Evolutionary conservation across 208 protist species (phyloP).

Genomic region (Trichomonas gallinae): DNA sequence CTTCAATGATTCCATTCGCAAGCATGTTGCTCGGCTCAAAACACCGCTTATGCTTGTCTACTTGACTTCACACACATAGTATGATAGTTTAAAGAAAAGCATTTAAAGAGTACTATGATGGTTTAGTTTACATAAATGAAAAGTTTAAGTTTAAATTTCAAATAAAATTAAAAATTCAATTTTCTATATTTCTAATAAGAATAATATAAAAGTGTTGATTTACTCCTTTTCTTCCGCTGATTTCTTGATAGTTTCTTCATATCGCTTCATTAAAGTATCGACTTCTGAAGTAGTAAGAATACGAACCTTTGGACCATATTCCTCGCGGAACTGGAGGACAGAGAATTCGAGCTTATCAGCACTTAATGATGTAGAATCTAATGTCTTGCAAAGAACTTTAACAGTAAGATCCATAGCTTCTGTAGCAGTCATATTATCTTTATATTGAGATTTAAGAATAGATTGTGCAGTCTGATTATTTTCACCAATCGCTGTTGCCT

Average conservation of each 20-base stretch:
- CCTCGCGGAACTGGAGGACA: neutral
- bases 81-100: no score
- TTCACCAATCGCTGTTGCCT: slow-evolving; percentile 86
- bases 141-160: no score
- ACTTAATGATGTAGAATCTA: slow-evolving; percentile 74
- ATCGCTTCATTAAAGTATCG: neutral
- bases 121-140: no score
- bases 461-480: slow-evolving; percentile 84
- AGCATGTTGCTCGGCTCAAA: no score
- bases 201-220: neutral
- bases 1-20: no score
- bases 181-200: no score
- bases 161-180: no score
- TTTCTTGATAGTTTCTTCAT: slow-evolving; percentile 7
- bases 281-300: slow-evolving; percentile 4
- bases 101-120: no score
- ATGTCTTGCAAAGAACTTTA: slow-evolving; percentile 90
- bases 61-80: no score
- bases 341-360: slow-evolving; percentile 57
- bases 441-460: slow-evolving; percentile 83
- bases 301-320: neutral
- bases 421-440: slow-evolving; percentile 44
- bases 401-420: slow-evolving; percentile 81
- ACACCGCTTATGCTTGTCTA: no score
- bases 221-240: neutral